These are phyloP conservation scores for Rhodotorula mucilaginosa DNA, from an alignment of 1,284 basidiomycete species.

Conservation along the genomic window DNA sequence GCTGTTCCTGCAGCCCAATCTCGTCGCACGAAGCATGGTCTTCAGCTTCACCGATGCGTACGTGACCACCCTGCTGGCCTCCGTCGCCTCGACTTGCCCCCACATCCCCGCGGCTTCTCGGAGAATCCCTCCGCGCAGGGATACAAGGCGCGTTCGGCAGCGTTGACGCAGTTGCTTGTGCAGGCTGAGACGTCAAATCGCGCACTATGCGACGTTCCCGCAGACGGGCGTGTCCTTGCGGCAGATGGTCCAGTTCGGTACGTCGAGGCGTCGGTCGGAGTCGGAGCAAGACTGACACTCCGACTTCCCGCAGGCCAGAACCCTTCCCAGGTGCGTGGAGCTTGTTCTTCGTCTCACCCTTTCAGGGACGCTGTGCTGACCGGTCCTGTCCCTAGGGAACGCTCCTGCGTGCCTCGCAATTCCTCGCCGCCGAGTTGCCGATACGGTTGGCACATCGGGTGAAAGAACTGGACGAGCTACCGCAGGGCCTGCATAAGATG, in stretches of 20 bases:
- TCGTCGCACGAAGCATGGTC: background rate
- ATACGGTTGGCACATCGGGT: constrained; percentile 93
- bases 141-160: too few species aligned
- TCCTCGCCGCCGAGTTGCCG: constrained; percentile 74
- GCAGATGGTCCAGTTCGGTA: constrained; percentile 76
- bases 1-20: too few species aligned
- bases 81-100: background rate
- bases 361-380: background rate
- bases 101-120: constrained; percentile 1
- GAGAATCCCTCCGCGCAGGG: background rate
- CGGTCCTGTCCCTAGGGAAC: constrained; percentile 61
- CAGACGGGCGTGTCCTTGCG: constrained; percentile 69
- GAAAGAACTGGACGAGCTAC: constrained; percentile 92
- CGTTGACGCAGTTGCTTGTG: background rate
- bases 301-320: constrained; percentile 61
- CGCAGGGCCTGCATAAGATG: constrained; percentile 88
- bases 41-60: constrained; percentile 31
- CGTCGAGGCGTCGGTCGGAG: constrained; percentile 9
- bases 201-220: constrained; percentile 90
- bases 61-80: background rate
- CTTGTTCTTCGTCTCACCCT: too few species aligned
- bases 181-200: constrained; percentile 83
- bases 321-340: constrained; percentile 55
- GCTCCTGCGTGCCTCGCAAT: constrained; percentile 77
- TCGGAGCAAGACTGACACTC: background rate